Conservation (phyloP, 2,329 filamentous ascomycete genomes). For the Microsporum audouinii region DNA sequence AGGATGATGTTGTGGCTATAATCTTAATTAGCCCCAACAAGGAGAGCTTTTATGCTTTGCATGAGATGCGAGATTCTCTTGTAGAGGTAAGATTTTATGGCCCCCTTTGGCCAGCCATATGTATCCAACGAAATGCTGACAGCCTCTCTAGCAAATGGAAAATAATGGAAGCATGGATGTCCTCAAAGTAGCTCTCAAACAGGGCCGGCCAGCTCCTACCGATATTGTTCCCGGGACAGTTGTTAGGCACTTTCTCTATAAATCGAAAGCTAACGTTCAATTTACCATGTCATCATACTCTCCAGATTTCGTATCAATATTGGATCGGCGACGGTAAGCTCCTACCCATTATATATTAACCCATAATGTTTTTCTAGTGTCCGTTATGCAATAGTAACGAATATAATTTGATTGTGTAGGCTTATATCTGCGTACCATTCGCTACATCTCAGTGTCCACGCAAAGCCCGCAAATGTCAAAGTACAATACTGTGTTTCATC, state of each 20-base stretch:
- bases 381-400: background rate
- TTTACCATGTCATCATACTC: conserved; percentile 80
- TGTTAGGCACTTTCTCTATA: conserved; percentile 88
- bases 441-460: conserved; percentile 74
- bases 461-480: conserved; percentile 72
- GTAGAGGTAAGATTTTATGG: conserved; percentile 38
- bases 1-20: conserved; percentile 69
- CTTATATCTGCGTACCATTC: conserved; percentile 76
- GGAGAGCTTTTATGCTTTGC: conserved; percentile 83
- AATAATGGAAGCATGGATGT: conserved; percentile 63
- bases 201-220: conserved; percentile 58
- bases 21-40: conserved; percentile 86
- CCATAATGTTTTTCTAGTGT: background rate
- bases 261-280: conserved; percentile 86
- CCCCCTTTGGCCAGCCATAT: background rate
- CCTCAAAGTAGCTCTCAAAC: conserved; percentile 59
- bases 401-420: conserved; percentile 24
- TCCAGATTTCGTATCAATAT: conserved; percentile 51
- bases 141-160: conserved; percentile 50
- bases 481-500: conserved; percentile 67
- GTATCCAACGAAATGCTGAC: conserved; percentile 1
- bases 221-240: conserved; percentile 71
- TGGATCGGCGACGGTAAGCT: conserved; percentile 51
- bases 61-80: conserved; percentile 55
- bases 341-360: conserved; percentile 6